These are phyloP conservation scores for Cynanchum wilfordii DNA, from an alignment of 257 asterid genomes.

Conservation along the genomic window DNA sequence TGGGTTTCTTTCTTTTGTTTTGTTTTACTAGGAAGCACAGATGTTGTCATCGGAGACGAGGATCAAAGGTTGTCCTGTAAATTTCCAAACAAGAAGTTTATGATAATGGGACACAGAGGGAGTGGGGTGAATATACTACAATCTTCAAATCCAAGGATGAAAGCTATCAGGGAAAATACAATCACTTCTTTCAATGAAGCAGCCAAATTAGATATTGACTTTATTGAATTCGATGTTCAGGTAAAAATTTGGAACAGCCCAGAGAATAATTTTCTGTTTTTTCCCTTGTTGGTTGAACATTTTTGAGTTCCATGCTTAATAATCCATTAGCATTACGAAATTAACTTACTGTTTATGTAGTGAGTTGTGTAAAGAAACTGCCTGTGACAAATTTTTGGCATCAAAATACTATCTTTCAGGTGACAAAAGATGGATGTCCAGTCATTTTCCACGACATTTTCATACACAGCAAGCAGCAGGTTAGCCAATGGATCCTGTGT, in stretches of 20 bases:
- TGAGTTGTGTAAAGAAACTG: background rate
- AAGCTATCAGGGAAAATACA: slow-evolving; percentile 73
- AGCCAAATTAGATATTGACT: slow-evolving; percentile 55
- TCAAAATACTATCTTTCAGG: slow-evolving; percentile 53
- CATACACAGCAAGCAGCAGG: slow-evolving; percentile 62
- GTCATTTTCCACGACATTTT: slow-evolving; percentile 89
- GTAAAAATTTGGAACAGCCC: slow-evolving; percentile 20
- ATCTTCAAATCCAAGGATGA: slow-evolving; percentile 68
- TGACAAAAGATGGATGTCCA: slow-evolving; percentile 85
- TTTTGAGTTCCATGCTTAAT: too few species aligned
- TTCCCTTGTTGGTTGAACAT: too few species aligned
- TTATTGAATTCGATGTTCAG: slow-evolving; percentile 95
- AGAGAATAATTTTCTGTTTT: too few species aligned
- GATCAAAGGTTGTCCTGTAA: background rate
- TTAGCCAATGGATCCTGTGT: slow-evolving; percentile 18
- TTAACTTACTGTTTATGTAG: slow-evolving; percentile 16
- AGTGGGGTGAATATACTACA: slow-evolving; percentile 85
- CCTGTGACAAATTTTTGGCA: slow-evolving; percentile 8
- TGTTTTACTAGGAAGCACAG: slow-evolving; percentile 24
- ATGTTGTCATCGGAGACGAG: slow-evolving; percentile 16
- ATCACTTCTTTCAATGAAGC: slow-evolving; percentile 77
- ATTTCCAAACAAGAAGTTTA: slow-evolving; percentile 39
- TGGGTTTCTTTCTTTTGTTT: background rate
- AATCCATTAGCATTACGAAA: background rate
- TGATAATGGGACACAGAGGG: slow-evolving; percentile 90